Conservation (phyloP, 1,139 yeast genomes). For the Yamadazyma siamensis region DNA sequence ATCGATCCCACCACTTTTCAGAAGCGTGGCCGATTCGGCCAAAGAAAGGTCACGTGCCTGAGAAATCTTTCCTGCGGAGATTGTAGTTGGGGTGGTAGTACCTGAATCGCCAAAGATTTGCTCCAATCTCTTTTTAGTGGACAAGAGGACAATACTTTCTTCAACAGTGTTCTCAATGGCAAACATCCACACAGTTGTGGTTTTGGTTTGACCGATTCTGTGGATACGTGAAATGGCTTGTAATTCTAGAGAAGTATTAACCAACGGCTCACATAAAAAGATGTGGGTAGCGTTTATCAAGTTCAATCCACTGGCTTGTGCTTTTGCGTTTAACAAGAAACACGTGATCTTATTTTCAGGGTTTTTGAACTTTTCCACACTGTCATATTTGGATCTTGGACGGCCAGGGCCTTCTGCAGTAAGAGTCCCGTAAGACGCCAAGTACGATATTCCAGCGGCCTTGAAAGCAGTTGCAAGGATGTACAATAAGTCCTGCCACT, state of each 20-base stretch:
- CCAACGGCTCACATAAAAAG: slow-evolving; percentile 83
- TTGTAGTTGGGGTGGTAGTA: neutral
- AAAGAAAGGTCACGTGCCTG: slow-evolving; percentile 23
- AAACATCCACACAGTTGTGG: slow-evolving; percentile 90
- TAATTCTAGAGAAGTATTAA: slow-evolving; percentile 80
- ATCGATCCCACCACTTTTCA: slow-evolving; percentile 39
- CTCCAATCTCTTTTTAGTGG: slow-evolving; percentile 49
- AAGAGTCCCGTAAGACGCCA: slow-evolving; percentile 40
- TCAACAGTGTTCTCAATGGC: slow-evolving; percentile 85
- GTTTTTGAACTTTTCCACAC: slow-evolving; percentile 63
- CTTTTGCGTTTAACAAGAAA: slow-evolving; percentile 76
- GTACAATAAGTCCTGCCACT: slow-evolving; percentile 74
- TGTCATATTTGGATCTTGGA: slow-evolving; percentile 29
- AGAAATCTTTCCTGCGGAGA: slow-evolving; percentile 3
- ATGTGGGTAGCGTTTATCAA: slow-evolving; percentile 90
- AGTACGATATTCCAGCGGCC: slow-evolving; percentile 51
- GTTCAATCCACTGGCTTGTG: slow-evolving; percentile 88
- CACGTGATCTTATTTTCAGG: slow-evolving; percentile 65
- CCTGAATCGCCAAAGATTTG: slow-evolving; percentile 20
- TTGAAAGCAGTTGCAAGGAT: slow-evolving; percentile 67
- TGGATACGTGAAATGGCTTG: slow-evolving; percentile 93
- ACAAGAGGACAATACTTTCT: slow-evolving; percentile 69
- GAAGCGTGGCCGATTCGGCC: slow-evolving; percentile 37
- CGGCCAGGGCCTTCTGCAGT: slow-evolving; percentile 32
- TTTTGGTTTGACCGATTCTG: slow-evolving; percentile 80